A percentile compares a stretch with the other conserved stretches of the same genome.
Conservation (phyloP, 1,284 basidiomycete genomes). For the Leccinum fallax region DNA sequence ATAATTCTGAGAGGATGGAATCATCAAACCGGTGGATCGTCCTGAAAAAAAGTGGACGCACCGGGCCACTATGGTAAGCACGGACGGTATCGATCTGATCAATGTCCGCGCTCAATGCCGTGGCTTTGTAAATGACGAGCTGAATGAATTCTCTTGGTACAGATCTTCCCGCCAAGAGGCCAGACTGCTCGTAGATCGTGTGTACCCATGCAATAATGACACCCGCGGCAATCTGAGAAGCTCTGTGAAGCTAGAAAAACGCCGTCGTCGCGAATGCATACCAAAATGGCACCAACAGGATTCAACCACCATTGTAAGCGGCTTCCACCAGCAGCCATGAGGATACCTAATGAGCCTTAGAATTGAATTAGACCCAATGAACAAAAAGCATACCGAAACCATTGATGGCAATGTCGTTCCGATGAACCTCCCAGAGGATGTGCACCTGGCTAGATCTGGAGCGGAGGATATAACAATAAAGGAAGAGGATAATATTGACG, state of each 20-base stretch:
- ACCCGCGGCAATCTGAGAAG: slow-evolving; percentile 68
- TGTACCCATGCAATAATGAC: slow-evolving; percentile 82
- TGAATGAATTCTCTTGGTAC: slow-evolving; percentile 91
- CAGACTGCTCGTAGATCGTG: slow-evolving; percentile 83
- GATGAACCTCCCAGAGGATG: slow-evolving; percentile 94
- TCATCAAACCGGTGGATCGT: not conserved
- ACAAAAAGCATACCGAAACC: slow-evolving; percentile 55
- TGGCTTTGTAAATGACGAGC: slow-evolving; percentile 90
- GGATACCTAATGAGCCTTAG: slow-evolving; percentile 58
- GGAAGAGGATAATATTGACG: slow-evolving; percentile 84
- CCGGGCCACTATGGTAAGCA: slow-evolving; percentile 83
- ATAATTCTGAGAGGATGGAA: slow-evolving; percentile 58
- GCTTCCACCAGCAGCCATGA: slow-evolving; percentile 90
- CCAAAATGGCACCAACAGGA: slow-evolving; percentile 78
- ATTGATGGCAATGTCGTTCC: slow-evolving; percentile 89
- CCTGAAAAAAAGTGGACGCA: slow-evolving; percentile 32
- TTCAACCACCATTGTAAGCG: slow-evolving; percentile 88
- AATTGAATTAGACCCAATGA: slow-evolving; percentile 4
- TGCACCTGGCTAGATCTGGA: slow-evolving; percentile 87
- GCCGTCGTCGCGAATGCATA: slow-evolving; percentile 38
- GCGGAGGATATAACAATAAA: slow-evolving; percentile 84
- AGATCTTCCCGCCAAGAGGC: slow-evolving; percentile 86
- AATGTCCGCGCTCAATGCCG: slow-evolving; percentile 87
- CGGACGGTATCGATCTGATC: slow-evolving; percentile 86
- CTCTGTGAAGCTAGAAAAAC: slow-evolving; percentile 3